These are phyloP conservation scores for Dactylis glomerata DNA, from an alignment of 176 grass and related monocot genomes.

Conservation along the genomic window DNA sequence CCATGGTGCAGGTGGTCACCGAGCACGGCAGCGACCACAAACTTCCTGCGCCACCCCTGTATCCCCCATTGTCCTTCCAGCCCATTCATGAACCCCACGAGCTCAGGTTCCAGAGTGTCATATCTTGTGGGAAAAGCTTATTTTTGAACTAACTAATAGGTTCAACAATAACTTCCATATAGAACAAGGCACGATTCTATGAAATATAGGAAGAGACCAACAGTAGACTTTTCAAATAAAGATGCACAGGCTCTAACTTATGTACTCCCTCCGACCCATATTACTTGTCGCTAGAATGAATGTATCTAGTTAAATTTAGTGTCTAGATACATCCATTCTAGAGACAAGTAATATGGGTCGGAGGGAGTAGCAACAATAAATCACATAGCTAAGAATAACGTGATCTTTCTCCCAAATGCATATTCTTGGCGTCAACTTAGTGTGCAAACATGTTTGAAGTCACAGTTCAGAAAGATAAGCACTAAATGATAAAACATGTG, in stretches of 20 bases:
- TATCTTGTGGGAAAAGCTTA: constrained; percentile 5
- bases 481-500: not conserved
- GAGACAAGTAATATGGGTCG: no score
- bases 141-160: not conserved
- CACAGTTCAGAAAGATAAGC: not conserved
- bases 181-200: not conserved
- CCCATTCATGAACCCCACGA: constrained; percentile 64
- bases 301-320: no score
- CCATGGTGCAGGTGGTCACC: constrained; percentile 66
- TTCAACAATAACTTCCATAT: constrained; percentile 8
- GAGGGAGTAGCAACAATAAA: constrained; percentile 21
- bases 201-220: not conserved
- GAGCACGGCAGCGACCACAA: constrained; percentile 69
- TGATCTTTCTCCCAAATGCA: not conserved
- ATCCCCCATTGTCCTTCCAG: constrained; percentile 87
- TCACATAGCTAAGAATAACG: not conserved
- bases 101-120: constrained; percentile 44
- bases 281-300: no score
- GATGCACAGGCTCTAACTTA: not conserved
- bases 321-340: no score
- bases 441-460: not conserved
- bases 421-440: not conserved
- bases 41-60: constrained; percentile 64
- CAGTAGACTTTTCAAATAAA: not conserved
- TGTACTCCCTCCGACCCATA: no score